Conservation (phyloP, 768 basidiomycete genomes). For the Hysterangium stoloniferum region DNA sequence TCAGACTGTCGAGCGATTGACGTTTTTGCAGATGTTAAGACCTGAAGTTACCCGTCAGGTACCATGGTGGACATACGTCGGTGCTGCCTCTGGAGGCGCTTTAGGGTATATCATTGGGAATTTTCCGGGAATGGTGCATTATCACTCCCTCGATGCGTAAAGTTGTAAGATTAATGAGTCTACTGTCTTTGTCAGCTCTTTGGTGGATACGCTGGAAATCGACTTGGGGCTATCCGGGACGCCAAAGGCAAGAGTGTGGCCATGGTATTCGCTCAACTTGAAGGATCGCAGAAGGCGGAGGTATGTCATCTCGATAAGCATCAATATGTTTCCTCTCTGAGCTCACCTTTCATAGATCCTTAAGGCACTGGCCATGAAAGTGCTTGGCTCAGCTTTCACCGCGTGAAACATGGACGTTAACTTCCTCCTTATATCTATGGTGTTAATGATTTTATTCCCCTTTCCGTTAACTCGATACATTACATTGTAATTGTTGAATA, state of each 20-base stretch:
- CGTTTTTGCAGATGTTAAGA: constrained; percentile 50
- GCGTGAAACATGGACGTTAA: not conserved
- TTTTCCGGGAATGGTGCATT: constrained; percentile 62
- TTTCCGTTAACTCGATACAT: too few species aligned
- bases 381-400: constrained; percentile 55
- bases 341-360: constrained; percentile 50
- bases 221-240: constrained; percentile 86
- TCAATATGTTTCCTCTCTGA: not conserved
- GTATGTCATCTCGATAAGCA: constrained; percentile 31
- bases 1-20: not conserved
- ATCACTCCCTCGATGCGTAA: not conserved
- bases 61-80: constrained; percentile 71
- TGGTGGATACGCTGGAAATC: constrained; percentile 81
- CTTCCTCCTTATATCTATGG: not conserved
- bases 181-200: constrained; percentile 23
- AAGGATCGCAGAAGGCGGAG: constrained; percentile 78
- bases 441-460: not conserved
- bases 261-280: constrained; percentile 74
- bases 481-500: too few species aligned
- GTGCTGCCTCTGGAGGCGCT: constrained; percentile 62
- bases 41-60: constrained; percentile 70
- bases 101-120: constrained; percentile 55
- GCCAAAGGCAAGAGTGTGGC: constrained; percentile 94
- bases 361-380: constrained; percentile 74
- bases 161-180: not conserved